A percentile compares a stretch with the other conserved stretches of the same genome.
These are phyloP conservation scores for Corrigiola litoralis DNA, from an alignment of 179 eudicot genomes.

Conservation along the genomic window DNA sequence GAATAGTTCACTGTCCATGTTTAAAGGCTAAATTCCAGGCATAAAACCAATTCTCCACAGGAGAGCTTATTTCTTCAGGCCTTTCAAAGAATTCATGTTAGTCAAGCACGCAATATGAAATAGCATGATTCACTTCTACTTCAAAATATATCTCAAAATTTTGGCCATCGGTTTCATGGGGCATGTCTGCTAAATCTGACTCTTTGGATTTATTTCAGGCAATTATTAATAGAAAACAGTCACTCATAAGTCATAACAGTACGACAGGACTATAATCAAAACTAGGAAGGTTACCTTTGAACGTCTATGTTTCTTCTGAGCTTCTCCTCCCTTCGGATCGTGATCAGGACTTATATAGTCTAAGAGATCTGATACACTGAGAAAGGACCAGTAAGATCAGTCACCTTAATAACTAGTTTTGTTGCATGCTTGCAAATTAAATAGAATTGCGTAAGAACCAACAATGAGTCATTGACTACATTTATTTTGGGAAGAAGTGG, in stretches of 20 bases:
- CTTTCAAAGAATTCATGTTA: too few species aligned
- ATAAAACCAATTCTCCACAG: too few species aligned
- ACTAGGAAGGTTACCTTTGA: slow-evolving; percentile 57
- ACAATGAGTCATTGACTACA: background rate
- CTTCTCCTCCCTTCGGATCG: slow-evolving; percentile 72
- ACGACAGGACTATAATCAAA: background rate
- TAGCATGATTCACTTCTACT: too few species aligned
- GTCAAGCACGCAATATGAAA: too few species aligned
- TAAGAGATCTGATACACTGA: slow-evolving; percentile 97
- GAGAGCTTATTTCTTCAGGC: too few species aligned
- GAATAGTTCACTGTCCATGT: too few species aligned
- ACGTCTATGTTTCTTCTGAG: slow-evolving; percentile 70
- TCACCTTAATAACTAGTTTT: background rate
- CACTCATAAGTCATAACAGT: background rate
- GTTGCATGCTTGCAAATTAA: background rate
- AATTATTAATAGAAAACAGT: background rate
- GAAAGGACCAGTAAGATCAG: slow-evolving; percentile 20
- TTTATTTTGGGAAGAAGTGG: background rate
- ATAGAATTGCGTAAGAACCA: background rate
- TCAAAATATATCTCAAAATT: too few species aligned
- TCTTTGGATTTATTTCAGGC: too few species aligned
- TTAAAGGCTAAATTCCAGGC: too few species aligned
- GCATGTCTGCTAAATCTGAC: too few species aligned
- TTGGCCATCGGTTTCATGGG: too few species aligned
- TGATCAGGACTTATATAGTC: slow-evolving; percentile 88